Evolutionary conservation across 1,139 yeast genomes (phyloP).

Genomic region (Sugiyamaella paludigena): DNA sequence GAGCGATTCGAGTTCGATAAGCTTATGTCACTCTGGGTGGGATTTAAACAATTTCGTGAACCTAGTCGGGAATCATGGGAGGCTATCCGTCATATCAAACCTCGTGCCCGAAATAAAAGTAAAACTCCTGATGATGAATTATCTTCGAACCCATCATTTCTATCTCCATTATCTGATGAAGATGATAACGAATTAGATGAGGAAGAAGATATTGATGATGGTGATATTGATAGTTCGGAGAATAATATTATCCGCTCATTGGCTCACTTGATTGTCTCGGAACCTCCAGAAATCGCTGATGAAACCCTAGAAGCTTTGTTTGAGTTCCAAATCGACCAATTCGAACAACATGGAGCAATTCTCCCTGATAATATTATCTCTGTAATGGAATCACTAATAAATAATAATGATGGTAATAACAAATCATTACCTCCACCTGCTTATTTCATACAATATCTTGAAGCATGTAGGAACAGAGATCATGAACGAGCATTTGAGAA

Average conservation of each 20-base stretch:
- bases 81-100: neutral
- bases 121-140: neutral
- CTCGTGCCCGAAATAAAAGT: too few relatives aligned
- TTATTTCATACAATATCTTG: constrained; percentile 63
- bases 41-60: constrained; percentile 53
- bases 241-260: too few relatives aligned
- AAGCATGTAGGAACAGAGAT: constrained; percentile 58
- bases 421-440: constrained; percentile 58
- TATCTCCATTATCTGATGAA: neutral
- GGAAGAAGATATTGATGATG: neutral
- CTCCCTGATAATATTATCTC: constrained; percentile 48
- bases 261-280: too few relatives aligned
- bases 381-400: constrained; percentile 49
- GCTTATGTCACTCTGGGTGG: constrained; percentile 50
- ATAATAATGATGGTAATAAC: constrained; percentile 36
- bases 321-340: constrained; percentile 54
- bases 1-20: constrained; percentile 61
- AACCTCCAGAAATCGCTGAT: constrained; percentile 41
- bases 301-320: constrained; percentile 53
- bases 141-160: constrained; percentile 7
- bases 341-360: constrained; percentile 44
- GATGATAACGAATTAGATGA: neutral
- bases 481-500: constrained; percentile 72
- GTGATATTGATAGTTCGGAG: too few relatives aligned
- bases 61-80: constrained; percentile 11